Evolutionary conservation across 2,329 filamentous ascomycete genomes (phyloP).

Genomic region (Harringtonia lauricola): DNA sequence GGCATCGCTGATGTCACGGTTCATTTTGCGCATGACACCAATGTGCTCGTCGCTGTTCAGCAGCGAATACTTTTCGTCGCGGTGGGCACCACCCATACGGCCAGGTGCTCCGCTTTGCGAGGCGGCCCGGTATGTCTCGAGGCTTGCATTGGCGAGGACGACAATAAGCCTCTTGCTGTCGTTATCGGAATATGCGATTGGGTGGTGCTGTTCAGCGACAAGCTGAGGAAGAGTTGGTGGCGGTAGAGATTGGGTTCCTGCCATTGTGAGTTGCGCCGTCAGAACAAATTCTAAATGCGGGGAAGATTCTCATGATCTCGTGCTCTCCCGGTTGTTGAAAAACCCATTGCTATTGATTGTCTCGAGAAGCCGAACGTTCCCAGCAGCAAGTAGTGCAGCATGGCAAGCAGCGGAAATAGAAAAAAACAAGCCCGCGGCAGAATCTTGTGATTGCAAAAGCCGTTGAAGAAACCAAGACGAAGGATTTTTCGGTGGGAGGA

Average conservation of each 20-base stretch:
- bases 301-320: too few relatives aligned
- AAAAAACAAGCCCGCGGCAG: too few relatives aligned
- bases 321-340: too few relatives aligned
- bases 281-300: neutral
- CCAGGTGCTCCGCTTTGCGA: constrained; percentile 53
- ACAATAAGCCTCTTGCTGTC: constrained; percentile 87
- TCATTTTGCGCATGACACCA: constrained; percentile 99
- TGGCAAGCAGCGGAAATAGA: too few relatives aligned
- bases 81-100: constrained; percentile 53
- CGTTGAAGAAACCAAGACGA: neutral
- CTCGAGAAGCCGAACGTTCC: too few relatives aligned
- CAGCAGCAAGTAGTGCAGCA: too few relatives aligned
- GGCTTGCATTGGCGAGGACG: constrained; percentile 89
- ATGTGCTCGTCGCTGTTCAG: constrained; percentile 99
- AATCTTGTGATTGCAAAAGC: neutral
- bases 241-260: constrained; percentile 89
- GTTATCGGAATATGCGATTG: constrained; percentile 79
- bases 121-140: constrained; percentile 93
- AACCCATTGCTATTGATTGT: too few relatives aligned
- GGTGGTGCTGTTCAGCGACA: constrained; percentile 81
- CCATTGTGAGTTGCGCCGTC: constrained; percentile 13
- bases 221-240: constrained; percentile 84
- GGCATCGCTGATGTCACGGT: constrained; percentile 94
- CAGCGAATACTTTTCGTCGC: constrained; percentile 92
- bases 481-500: too few relatives aligned